phyloP scores from a whole-genome alignment of 768 basidiomycete species.

The Auriscalpium vulgare region DNA sequence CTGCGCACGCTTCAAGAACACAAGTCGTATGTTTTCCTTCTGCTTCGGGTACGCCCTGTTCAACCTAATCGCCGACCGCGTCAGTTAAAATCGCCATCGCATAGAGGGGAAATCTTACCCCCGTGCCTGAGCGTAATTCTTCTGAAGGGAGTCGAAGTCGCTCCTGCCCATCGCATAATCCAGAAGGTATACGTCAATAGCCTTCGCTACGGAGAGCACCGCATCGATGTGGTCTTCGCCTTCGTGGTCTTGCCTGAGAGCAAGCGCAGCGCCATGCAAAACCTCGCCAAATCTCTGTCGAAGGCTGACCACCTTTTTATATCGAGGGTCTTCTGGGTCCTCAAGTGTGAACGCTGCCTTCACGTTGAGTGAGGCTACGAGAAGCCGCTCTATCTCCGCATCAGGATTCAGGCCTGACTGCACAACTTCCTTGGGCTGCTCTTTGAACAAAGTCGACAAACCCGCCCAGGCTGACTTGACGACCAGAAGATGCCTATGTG shows the following conservation, averaged over 20 bases:
- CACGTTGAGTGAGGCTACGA: constrained; percentile 59
- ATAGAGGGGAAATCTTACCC: constrained; percentile 31
- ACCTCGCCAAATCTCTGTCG: constrained; percentile 61
- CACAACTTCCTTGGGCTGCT: constrained; percentile 46
- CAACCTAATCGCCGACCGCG: constrained; percentile 29
- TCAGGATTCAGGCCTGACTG: constrained; percentile 53
- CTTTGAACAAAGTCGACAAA: constrained; percentile 60
- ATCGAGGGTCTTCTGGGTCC: constrained; percentile 66
- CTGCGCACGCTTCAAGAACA: constrained; percentile 72
- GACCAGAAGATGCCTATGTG: constrained; percentile 54
- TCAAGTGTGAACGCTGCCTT: constrained; percentile 68
- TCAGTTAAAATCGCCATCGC: background rate
- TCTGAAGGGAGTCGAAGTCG: constrained; percentile 58
- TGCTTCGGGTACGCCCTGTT: constrained; percentile 66
- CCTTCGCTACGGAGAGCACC: constrained; percentile 62
- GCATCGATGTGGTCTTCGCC: constrained; percentile 86
- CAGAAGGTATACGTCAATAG: constrained; percentile 54
- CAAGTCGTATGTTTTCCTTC: constrained; percentile 65
- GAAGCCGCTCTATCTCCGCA: constrained; percentile 59
- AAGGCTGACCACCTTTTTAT: constrained; percentile 51
- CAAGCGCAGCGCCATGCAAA: constrained; percentile 56
- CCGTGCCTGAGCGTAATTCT: constrained; percentile 52
- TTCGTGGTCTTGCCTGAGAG: constrained; percentile 51
- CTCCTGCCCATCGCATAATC: constrained; percentile 32
- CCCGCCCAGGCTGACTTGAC: constrained; percentile 74